Evolutionary conservation across 345 rosid genomes (phyloP).

Genomic region (Rubroshorea leprosula): DNA sequence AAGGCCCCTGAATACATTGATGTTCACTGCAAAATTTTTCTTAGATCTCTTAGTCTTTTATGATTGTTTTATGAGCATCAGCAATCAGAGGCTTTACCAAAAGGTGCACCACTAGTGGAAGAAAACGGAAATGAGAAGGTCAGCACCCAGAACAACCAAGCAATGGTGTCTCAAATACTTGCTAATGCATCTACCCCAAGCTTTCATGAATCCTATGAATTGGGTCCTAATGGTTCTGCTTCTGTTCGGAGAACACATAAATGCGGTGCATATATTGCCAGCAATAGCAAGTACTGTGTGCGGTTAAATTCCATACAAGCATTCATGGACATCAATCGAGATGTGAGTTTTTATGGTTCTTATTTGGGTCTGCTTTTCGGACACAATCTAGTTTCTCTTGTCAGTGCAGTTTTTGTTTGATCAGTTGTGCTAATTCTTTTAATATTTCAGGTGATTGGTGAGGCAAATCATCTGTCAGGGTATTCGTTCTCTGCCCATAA

Average conservation of each 20-base stretch:
- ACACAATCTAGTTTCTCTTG: neutral
- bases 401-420: conserved; percentile 9
- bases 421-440: conserved; percentile 8
- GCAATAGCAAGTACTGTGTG: conserved; percentile 59
- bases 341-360: conserved; percentile 44
- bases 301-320: conserved; percentile 90
- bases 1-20: conserved; percentile 11
- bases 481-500: conserved; percentile 74
- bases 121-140: conserved; percentile 67
- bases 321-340: conserved; percentile 84
- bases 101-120: conserved; percentile 43
- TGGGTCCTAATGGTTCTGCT: conserved; percentile 31
- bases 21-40: neutral
- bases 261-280: conserved; percentile 88
- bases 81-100: conserved; percentile 64
- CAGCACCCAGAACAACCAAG: conserved; percentile 50
- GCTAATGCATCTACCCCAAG: conserved; percentile 66
- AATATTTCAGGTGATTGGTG: conserved; percentile 71
- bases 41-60: neutral
- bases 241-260: conserved; percentile 60
- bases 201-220: conserved; percentile 57
- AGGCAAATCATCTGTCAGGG: conserved; percentile 79
- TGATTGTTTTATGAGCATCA: conserved; percentile 22
- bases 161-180: conserved; percentile 51
- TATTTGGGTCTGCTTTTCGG: conserved; percentile 2